These are phyloP conservation scores for Thuidium tamariscinum DNA, from an alignment of 225 moss, liverwort and hornwort species.

Conservation along the genomic window DNA sequence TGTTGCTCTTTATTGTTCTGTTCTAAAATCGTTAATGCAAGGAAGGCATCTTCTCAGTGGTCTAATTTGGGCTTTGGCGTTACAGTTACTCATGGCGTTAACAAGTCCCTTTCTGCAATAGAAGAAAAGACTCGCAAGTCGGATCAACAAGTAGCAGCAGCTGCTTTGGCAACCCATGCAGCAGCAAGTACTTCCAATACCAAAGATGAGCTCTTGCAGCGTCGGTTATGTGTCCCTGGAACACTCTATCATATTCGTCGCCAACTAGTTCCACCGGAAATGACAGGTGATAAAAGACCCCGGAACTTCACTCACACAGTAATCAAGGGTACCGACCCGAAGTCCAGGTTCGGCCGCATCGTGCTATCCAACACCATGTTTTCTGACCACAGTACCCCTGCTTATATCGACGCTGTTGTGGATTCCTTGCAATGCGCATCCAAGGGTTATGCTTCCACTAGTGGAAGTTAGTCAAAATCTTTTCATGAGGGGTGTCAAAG, in stretches of 20 bases:
- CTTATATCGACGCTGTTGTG: conserved; percentile 29
- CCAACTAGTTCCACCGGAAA: conserved; percentile 26
- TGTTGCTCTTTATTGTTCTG: neutral
- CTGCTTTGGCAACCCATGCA: conserved; percentile 42
- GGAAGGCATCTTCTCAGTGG: neutral
- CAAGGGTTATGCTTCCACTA: neutral
- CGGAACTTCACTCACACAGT: conserved; percentile 13
- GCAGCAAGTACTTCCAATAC: conserved; percentile 15
- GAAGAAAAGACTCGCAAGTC: conserved; percentile 26
- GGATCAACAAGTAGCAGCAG: conserved; percentile 52
- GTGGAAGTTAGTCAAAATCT: neutral
- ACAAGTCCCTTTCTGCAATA: conserved; percentile 26
- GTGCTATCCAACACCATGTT: conserved; percentile 36
- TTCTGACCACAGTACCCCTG: conserved; percentile 34
- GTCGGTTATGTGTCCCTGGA: conserved; percentile 62
- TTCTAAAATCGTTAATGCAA: neutral
- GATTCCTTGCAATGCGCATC: conserved; percentile 19
- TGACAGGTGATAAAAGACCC: neutral
- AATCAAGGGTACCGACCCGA: conserved; percentile 20
- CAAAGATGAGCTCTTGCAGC: conserved; percentile 21
- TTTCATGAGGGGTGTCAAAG: neutral
- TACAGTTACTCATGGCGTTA: conserved; percentile 29
- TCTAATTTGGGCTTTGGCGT: neutral
- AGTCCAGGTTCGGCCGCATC: conserved; percentile 30
- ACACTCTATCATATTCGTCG: conserved; percentile 67